Conservation (phyloP, 305 asterid species). For the Coffea humblotiana region DNA sequence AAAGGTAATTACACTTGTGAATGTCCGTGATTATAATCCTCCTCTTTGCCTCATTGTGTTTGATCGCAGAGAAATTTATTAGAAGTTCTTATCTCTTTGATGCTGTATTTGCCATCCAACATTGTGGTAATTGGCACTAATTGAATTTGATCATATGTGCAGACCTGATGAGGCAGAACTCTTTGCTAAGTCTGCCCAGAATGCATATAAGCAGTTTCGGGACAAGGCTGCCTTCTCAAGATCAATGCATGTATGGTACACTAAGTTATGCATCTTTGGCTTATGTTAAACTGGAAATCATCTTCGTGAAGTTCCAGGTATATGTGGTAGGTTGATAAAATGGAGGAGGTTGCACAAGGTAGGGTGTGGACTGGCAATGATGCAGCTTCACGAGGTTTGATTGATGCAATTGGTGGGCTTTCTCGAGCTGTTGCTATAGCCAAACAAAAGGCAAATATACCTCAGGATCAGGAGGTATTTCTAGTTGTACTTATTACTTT, state of each 20-base stretch:
- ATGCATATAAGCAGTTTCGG: constrained; percentile 71
- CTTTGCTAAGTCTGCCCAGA: constrained; percentile 77
- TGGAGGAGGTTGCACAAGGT: constrained; percentile 97
- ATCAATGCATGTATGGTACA: constrained; percentile 74
- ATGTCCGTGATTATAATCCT: not conserved
- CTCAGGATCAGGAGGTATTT: constrained; percentile 67
- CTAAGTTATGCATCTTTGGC: constrained; percentile 23
- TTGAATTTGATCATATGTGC: constrained; percentile 18
- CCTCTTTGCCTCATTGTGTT: not conserved
- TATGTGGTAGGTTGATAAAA: constrained; percentile 60
- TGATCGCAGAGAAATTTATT: not conserved
- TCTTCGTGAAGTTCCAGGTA: constrained; percentile 27
- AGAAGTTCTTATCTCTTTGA: not conserved
- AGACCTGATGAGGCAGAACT: constrained; percentile 88
- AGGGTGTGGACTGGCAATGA: constrained; percentile 94
- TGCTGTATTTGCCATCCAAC: not conserved
- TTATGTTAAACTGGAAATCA: constrained; percentile 9
- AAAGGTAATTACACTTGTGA: not conserved
- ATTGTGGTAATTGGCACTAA: not conserved
- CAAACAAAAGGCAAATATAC: constrained; percentile 78
- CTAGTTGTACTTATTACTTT: constrained; percentile 1
- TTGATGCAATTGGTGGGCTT: constrained; percentile 86
- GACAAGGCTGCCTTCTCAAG: constrained; percentile 93
- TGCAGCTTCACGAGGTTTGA: constrained; percentile 78
- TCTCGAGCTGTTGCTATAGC: constrained; percentile 91